Evolutionary conservation across 1,284 basidiomycete species (phyloP), one percentile per base, ranked within the genome.

Genomic region (Xerocomus nothofagi): DNA sequence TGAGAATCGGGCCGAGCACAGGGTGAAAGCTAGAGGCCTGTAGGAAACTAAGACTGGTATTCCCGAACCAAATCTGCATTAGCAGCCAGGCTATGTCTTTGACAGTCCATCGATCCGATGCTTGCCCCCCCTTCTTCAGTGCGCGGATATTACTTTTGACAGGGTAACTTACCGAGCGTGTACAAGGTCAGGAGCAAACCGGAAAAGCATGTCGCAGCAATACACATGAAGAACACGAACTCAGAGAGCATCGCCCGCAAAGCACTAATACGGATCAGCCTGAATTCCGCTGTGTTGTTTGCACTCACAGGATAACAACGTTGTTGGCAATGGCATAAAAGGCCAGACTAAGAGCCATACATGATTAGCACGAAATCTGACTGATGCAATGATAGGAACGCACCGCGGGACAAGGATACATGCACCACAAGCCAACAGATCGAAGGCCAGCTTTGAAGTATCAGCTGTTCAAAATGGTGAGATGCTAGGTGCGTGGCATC

Each of bases 241-340:
- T 92, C 86, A 0, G 80, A 73, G 29, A 85, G 80, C 86, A 88
- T 89, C 6, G 80, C 87, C 11, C 81, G 84, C 50, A 89, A 73
- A 26, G 81, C 88, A 53, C 89, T 92, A 32, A 24, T 38, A 26
- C 18, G 3, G 11, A 47, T 63, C 24, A 60, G 46, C 50, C 31
- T 41, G 29, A 40, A 32, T 11, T 29, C 18, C 9, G 11, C 18
- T 34, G 9, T 45, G 33, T 38, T 23, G 30, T 37, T 32, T 43
- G 15, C 21, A 46, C 51, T 60, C 65, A 93, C 90, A 95, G 70
- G 24, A 95, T 79, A 32, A 95, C 77, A 17, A 93, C 82, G 49
- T 92, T 92, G 58, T 91, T 87, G 15, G 84, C 85, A 43, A 95
- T 81, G 3, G 88, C 80, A 65, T 91, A 93, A 70, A 95, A 95